Percentiles rank a stretch among this genome's conserved stretches.
phyloP scores from a whole-genome alignment of 495 filamentous ascomycete species.

The Penicillium psychrofluorescens region DNA sequence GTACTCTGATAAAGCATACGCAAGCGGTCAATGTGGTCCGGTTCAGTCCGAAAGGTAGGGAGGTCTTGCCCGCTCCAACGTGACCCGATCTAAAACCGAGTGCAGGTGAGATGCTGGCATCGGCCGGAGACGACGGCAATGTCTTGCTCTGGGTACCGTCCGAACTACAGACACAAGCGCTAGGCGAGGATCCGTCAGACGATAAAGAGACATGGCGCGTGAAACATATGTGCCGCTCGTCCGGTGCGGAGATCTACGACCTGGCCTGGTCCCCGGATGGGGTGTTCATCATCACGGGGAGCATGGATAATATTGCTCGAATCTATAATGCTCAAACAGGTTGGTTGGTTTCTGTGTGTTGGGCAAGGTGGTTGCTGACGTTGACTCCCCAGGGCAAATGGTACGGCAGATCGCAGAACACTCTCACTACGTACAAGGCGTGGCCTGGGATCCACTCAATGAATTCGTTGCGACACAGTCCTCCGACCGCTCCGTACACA shows the following conservation, averaged over 20 bases:
- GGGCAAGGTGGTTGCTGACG: background rate
- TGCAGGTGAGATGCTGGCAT: constrained; percentile 84
- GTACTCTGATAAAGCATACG: constrained; percentile 85
- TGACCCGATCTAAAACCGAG: constrained; percentile 16
- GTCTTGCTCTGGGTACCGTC: constrained; percentile 91
- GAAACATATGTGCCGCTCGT: constrained; percentile 94
- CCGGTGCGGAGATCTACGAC: constrained; percentile 93
- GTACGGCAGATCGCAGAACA: constrained; percentile 97
- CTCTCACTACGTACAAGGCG: constrained; percentile 97
- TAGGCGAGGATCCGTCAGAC: constrained; percentile 79
- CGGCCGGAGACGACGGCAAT: constrained; percentile 94
- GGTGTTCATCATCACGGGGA: constrained; percentile 92
- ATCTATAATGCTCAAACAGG: constrained; percentile 88
- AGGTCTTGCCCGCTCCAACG: background rate
- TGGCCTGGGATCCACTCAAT: constrained; percentile 97
- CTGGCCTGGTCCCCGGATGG: constrained; percentile 97
- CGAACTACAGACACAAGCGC: constrained; percentile 57
- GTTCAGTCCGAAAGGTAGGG: constrained; percentile 81
- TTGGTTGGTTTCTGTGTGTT: constrained; percentile 45
- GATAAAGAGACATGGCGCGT: constrained; percentile 96
- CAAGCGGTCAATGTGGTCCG: constrained; percentile 98
- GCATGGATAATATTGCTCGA: constrained; percentile 97
- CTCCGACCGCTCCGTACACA: constrained; percentile 94
- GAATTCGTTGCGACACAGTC: constrained; percentile 98
- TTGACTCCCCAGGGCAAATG: constrained; percentile 58